A percentile compares a stretch with the other conserved stretches of the same genome.
Evolutionary conservation across 2,329 filamentous ascomycete species (phyloP).

Genomic region (Eurotiales sp.): DNA sequence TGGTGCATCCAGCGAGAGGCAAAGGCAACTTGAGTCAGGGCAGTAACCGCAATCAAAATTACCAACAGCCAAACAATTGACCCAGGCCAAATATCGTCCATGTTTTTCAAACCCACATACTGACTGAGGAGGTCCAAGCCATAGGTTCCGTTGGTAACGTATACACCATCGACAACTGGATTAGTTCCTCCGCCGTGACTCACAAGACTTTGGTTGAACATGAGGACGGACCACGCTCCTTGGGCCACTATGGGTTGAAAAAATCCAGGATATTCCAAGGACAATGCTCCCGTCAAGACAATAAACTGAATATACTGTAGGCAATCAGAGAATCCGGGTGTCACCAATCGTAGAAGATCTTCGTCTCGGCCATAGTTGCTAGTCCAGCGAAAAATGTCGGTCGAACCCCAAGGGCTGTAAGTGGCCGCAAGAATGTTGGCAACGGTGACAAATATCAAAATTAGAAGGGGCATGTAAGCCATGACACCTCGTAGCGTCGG

Average conservation of each 20-base stretch:
- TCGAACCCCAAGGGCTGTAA: slow-evolving; percentile 89
- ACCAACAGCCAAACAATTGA: slow-evolving; percentile 88
- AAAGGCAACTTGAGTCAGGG: slow-evolving; percentile 74
- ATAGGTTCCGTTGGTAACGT: slow-evolving; percentile 71
- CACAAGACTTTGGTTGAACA: slow-evolving; percentile 91
- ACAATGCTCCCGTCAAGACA: slow-evolving; percentile 79
- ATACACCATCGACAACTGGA: slow-evolving; percentile 79
- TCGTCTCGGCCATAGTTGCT: slow-evolving; percentile 95
- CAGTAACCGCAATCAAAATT: slow-evolving; percentile 64
- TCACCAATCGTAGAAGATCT: slow-evolving; percentile 85
- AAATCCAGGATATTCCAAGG: slow-evolving; percentile 85
- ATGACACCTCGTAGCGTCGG: slow-evolving; percentile 63
- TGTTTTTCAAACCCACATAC: slow-evolving; percentile 72
- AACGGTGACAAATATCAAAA: slow-evolving; percentile 74
- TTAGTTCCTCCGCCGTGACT: slow-evolving; percentile 62
- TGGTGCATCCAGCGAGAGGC: slow-evolving; percentile 71
- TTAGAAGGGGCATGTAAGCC: slow-evolving; percentile 70
- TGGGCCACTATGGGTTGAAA: slow-evolving; percentile 90
- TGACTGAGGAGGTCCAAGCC: slow-evolving; percentile 77
- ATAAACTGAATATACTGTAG: slow-evolving; percentile 96
- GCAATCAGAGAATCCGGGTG: slow-evolving; percentile 93
- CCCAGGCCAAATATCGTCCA: slow-evolving; percentile 83
- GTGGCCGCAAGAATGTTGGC: slow-evolving; percentile 82
- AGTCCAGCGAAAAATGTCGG: slow-evolving; percentile 91
- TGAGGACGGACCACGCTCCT: slow-evolving; percentile 79